These are phyloP conservation scores for Puccinia coronata DNA, from an alignment of 1,284 basidiomycete genomes.

Conservation along the genomic window DNA sequence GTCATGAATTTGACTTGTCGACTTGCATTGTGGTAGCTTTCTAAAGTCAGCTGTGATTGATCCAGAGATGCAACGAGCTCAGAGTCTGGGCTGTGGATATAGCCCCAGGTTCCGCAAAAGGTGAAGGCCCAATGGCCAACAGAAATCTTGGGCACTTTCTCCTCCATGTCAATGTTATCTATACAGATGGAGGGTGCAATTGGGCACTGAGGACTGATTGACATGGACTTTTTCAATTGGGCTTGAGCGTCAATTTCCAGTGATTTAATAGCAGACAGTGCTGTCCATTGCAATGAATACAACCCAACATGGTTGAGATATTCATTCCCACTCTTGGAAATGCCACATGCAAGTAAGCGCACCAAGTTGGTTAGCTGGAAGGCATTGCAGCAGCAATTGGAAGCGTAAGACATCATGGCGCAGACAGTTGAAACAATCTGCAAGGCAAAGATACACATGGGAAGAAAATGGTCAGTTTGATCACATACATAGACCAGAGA, in stretches of 20 bases:
- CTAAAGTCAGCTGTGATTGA: too few species aligned
- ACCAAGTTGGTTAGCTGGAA: not conserved
- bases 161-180: conserved; percentile 2
- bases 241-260: not conserved
- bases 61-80: not conserved
- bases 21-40: too few species aligned
- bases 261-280: not conserved
- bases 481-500: too few species aligned
- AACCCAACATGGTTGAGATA: not conserved
- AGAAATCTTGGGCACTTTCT: not conserved
- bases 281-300: not conserved
- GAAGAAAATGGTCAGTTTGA: not conserved
- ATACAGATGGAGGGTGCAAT: not conserved
- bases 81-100: not conserved
- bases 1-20: too few species aligned
- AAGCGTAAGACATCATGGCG: not conserved
- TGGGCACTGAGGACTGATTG: not conserved
- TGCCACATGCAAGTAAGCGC: not conserved
- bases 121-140: not conserved
- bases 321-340: not conserved
- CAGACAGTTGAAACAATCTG: not conserved
- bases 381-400: not conserved
- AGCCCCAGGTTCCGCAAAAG: conserved; percentile 1
- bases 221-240: not conserved
- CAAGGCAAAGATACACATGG: not conserved